Base-by-base conservation (phyloP, 2,329 filamentous ascomycete species). In the Aspergillus sp. region DNA sequence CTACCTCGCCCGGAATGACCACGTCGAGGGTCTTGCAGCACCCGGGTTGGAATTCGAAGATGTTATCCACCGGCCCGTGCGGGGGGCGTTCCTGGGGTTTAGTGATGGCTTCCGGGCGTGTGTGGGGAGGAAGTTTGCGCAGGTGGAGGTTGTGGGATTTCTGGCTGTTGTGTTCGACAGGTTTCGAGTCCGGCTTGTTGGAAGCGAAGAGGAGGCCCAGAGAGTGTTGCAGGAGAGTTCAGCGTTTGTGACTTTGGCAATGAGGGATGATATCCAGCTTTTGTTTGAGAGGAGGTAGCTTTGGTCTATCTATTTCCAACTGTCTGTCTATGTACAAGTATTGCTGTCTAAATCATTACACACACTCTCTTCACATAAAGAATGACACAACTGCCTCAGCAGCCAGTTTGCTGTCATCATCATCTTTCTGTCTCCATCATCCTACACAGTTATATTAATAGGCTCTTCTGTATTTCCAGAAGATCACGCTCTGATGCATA, bases 81-180 rank as follows among this genome's bases (percentile, higher is more conserved):
- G 54, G 5, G 55, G 57, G 2, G 50, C 57, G 3, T 61, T 49
- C n/a, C 44, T 57, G 4, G 44, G 54, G 1, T 61, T 60, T 36
- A 58, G 55, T 33, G 58, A 58, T 19, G 58, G 58, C 1, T 32
- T 45, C 4, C 49, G 53, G 3, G 51, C 44, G 6, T 61, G 58
- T 36, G 12, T 59, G 8, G 58, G 58, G 4, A 57, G 53, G 48
- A 58, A 52, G 29, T 61, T 61, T 27, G 49, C 58, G 2, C 57
- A 60, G 43, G 57, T 58, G 5, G 58, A 61, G 41, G 54, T 59
- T 29, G 53, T 58, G 6, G 54, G 46, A 3, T 41, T 47, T 2
- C 9, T 57, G 28, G 39, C 51, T 2, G 41, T 52, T 5, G 12
- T 58, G 1, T 49, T 54, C 26, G 45, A 48, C n/a, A 12, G 49